Conservation (phyloP, 306 rosid genomes). For the Cucumis hystrix region DNA sequence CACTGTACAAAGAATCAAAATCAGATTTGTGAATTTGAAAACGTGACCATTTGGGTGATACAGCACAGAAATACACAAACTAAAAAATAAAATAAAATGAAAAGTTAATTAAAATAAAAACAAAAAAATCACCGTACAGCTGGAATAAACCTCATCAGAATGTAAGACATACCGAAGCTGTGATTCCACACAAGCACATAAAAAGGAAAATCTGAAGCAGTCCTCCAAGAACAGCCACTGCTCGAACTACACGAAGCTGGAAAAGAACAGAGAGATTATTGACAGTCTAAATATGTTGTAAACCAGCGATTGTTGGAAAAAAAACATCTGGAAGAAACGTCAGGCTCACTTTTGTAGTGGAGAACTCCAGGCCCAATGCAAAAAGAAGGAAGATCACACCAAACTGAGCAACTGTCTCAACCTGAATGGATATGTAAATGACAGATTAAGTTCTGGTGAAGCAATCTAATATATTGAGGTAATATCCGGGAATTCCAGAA, state of each 20-base stretch:
- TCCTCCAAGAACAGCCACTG: conserved; percentile 92
- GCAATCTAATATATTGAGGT: not conserved
- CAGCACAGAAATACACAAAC: not conserved
- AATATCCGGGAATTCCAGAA: not conserved
- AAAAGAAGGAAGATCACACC: conserved; percentile 96
- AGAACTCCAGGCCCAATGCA: conserved; percentile 90
- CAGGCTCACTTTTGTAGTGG: conserved; percentile 54
- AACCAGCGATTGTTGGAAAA: conserved; percentile 4
- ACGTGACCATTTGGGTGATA: not conserved
- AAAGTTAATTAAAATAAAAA: too few species aligned
- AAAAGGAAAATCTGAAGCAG: conserved; percentile 83
- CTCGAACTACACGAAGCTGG: conserved; percentile 80
- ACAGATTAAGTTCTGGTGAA: not conserved
- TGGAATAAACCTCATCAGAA: conserved; percentile 1
- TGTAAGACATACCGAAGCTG: conserved; percentile 58
- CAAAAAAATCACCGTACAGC: not conserved
- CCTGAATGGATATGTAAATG: conserved; percentile 29
- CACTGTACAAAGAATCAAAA: not conserved
- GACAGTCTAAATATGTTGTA: not conserved
- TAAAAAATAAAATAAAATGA: not conserved
- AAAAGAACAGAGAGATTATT: conserved; percentile 5
- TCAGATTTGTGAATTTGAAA: not conserved
- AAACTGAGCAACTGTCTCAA: conserved; percentile 98
- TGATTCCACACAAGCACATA: conserved; percentile 86
- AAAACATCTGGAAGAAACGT: not conserved